Evolutionary conservation across 345 rosid genomes (phyloP), one percentile per base, ranked within the genome.

Genomic region (Gossypium mustelinum): DNA sequence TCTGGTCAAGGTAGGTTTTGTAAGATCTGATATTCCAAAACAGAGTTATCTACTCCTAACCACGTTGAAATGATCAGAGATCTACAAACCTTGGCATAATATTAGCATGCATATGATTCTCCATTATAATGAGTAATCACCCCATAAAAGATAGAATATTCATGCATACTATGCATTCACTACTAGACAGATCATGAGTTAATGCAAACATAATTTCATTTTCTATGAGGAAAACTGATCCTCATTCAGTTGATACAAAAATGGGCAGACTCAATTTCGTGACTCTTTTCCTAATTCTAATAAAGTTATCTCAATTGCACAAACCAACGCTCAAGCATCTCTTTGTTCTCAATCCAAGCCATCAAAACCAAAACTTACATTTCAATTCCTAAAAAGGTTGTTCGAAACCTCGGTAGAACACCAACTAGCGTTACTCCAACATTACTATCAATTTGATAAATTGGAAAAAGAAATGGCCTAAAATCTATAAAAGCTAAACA

Each of bases 1-100:
- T 56, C 72, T 69, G 76, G 65, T 84, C 83, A 76, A 73, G 62
- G 58, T 24, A 14, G 45, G 66, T 2, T 56, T 76, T 68, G 70
- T 70, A 67, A 57, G 64, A 75, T 59, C 12, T 64, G 25, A 74
- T 56, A 71, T 63, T 39, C 73, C 62, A 72, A 55, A 72, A 39
- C 70, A 75, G 82, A 79, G 29, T 52, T 69, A 60, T 59, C 63
- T 57, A 70, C 77, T 72, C 52, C 79, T 72, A 60, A 68, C 77
- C 41, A 12, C n/a, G 22, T 45, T 47, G 11, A 45, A 47, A 24
- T 3, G 34, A 50, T 48, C 41, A 68, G 11, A 47, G 20, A 67
- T 47, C 54, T 47, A 58, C 29, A 14, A n/a, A 43, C 11, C 72
- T 13, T 4, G 18, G 18, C 34, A 10, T 41, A 11, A 47, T 22